These are phyloP conservation scores for Apophysomyces elegans DNA, from an alignment of 371 early-diverging fungal genomes.

Conservation along the genomic window DNA sequence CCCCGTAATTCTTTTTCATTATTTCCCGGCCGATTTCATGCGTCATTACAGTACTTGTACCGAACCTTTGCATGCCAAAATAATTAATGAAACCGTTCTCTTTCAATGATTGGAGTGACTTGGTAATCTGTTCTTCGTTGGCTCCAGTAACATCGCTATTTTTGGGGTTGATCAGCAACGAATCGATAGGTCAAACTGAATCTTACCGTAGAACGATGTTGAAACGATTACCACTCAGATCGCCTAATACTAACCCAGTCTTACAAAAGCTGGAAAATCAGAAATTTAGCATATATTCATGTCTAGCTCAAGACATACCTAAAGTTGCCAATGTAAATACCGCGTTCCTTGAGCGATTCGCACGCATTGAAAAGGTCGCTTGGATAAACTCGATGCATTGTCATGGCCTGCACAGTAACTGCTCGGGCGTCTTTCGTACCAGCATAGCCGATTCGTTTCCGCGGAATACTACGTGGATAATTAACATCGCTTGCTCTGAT, in stretches of 20 bases:
- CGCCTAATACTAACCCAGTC: conserved; percentile 78
- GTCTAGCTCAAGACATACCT: conserved; percentile 41
- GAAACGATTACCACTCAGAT: conserved; percentile 91
- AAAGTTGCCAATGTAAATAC: conserved; percentile 80
- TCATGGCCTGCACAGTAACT: conserved; percentile 91
- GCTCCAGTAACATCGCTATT: conserved; percentile 45
- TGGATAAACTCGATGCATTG: conserved; percentile 68
- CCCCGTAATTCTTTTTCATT: conserved; percentile 76
- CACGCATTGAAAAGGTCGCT: conserved; percentile 62
- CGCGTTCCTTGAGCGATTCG: conserved; percentile 48
- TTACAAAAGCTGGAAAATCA: conserved; percentile 52
- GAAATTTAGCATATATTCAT: not conserved
- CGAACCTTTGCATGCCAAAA: conserved; percentile 99
- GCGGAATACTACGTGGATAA: conserved; percentile 36
- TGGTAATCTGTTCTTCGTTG: conserved; percentile 47
- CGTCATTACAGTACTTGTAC: conserved; percentile 84
- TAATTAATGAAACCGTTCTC: conserved; percentile 95
- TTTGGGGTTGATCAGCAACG: not conserved
- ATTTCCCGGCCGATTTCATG: conserved; percentile 87
- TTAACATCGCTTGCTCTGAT: not conserved
- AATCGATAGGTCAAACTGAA: not conserved
- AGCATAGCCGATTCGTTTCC: conserved; percentile 80
- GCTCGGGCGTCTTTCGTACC: conserved; percentile 99
- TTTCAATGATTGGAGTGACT: conserved; percentile 65
- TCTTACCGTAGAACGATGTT: conserved; percentile 72